Percentiles rank a stretch among this genome's conserved stretches.
These are phyloP conservation scores for Podospora appendiculata DNA, from an alignment of 495 filamentous ascomycete species.

Conservation along the genomic window DNA sequence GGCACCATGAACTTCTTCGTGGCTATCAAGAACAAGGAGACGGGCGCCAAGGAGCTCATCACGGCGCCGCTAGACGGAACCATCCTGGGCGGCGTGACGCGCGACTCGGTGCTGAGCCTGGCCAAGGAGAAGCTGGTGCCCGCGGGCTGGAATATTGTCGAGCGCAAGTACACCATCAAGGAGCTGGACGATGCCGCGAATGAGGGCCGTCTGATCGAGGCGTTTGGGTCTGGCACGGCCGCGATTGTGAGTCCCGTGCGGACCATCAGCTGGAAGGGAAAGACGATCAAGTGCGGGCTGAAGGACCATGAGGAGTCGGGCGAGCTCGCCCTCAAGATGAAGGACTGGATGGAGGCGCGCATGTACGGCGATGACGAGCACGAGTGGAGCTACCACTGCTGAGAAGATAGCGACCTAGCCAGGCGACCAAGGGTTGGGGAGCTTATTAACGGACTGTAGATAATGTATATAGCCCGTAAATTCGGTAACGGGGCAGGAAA, in stretches of 20 bases:
- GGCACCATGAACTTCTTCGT: conserved; percentile 98
- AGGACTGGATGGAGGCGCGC: conserved; percentile 90
- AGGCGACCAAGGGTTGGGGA: background rate
- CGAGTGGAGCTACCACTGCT: conserved; percentile 61
- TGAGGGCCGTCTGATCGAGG: conserved; percentile 83
- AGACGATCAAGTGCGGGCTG: conserved; percentile 71
- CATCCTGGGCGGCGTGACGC: conserved; percentile 90
- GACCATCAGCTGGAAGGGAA: conserved; percentile 75
- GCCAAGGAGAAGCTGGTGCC: conserved; percentile 73
- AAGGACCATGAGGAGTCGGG: conserved; percentile 74
- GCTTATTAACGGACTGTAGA: too few species aligned
- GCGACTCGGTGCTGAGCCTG: conserved; percentile 77
- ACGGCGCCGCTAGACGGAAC: conserved; percentile 94
- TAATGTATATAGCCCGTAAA: too few species aligned
- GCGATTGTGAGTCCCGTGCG: conserved; percentile 78
- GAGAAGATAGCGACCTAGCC: conserved; percentile 1
- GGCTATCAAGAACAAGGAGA: conserved; percentile 69
- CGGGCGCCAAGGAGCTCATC: conserved; percentile 79
- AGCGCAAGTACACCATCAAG: conserved; percentile 83
- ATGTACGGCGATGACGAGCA: conserved; percentile 92
- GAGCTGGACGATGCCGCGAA: conserved; percentile 71
- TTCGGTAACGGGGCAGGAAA: too few species aligned
- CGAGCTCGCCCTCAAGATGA: conserved; percentile 75
- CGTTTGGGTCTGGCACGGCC: conserved; percentile 89
- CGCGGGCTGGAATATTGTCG: conserved; percentile 81